Conservation (phyloP, 306 rosid genomes). For the Mimosa pudica region DNA sequence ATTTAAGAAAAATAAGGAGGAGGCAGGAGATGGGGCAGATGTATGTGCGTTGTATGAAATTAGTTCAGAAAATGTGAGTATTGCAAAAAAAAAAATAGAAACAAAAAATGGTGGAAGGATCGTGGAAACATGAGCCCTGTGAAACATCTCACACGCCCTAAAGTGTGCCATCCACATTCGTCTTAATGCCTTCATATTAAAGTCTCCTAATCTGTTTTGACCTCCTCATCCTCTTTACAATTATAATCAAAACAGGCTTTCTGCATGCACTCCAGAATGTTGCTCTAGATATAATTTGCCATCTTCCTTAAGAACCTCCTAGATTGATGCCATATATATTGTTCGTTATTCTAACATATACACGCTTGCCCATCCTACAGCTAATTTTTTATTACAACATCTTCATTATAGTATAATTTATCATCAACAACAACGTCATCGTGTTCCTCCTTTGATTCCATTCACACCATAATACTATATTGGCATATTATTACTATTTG, state of each 20-base stretch:
- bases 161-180: constrained; percentile 26
- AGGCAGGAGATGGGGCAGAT: background rate
- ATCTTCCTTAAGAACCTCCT: background rate
- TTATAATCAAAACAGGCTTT: background rate
- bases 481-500: too few relatives aligned
- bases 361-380: too few relatives aligned
- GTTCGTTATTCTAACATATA: background rate
- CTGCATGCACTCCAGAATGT: background rate
- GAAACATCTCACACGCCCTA: constrained; percentile 27
- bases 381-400: background rate
- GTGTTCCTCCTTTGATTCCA: constrained; percentile 38
- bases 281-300: background rate
- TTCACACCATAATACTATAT: constrained; percentile 38
- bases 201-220: background rate
- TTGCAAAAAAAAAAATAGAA: too few relatives aligned
- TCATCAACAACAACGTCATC: constrained; percentile 28
- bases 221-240: background rate
- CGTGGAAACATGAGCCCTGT: constrained; percentile 27
- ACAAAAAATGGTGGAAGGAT: constrained; percentile 2
- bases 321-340: background rate
- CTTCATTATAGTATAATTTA: background rate
- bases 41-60: background rate
- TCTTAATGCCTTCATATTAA: background rate
- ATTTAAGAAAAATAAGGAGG: too few relatives aligned
- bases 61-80: too few relatives aligned